Base-by-base conservation (phyloP, 345 rosid genomes). In the Lumnitzera littorea region DNA sequence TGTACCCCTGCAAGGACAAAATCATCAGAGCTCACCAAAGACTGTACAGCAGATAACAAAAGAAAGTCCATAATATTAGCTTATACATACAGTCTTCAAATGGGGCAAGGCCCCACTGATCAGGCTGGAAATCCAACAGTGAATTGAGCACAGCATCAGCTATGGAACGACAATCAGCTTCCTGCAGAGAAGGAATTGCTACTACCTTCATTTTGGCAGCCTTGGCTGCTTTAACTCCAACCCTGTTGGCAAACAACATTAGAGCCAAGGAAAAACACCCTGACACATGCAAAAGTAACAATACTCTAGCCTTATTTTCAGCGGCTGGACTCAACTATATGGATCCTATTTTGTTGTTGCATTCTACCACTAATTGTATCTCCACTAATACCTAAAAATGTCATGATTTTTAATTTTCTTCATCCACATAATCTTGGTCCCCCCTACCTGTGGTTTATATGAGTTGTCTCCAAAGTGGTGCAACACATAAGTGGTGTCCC, bases 141-240 rank as follows among this genome's bases (percentile, higher is more conserved):
- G 82, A 71, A 63, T 62, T 67, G 60, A 78, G 70, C 53, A 68
- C 67, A 15, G 57, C 51, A 57, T 78, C 74, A 5, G 79, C 79
- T 48, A 74, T 62, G 13, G 67, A 62, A 53, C 71, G 67, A 64
- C 72, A 68, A 54, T 78, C 82, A 48, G 67, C 66, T 69, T 78
- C 82, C 36, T 60, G 51, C 55, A 56, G 63, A n/a, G 74, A 62
- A 62, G 82, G 82, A 64, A 78, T 62, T 43, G 76, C 79, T 57
- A 78, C 72, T 36, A 78, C 76, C 56, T 66, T 74, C 79, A 78
- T 78, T 50, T 63, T 24, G 24, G 82, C 76, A 15, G 76, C 79
- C 72, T 78, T 78, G 17, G 72, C 79, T 47, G 79, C 82, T 66
- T 62, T 57, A 13, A 74, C 76, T 52, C 82, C 82, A 53, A 78